Evolutionary conservation across 2,329 filamentous ascomycete species (phyloP).

Genomic region (Verticillium nonalfalfae): DNA sequence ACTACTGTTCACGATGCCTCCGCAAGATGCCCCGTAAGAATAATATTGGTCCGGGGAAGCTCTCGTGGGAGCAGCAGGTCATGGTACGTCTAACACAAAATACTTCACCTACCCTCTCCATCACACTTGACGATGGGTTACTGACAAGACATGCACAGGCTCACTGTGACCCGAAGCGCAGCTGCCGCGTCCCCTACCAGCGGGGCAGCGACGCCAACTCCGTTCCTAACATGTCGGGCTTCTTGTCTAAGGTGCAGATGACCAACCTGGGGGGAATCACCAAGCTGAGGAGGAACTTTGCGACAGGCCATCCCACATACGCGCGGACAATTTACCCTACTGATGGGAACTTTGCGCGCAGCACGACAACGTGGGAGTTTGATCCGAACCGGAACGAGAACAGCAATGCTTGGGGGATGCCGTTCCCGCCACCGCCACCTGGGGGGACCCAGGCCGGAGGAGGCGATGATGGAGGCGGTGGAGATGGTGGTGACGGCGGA

Average conservation of each 20-base stretch:
- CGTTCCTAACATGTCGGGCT: slow-evolving; percentile 24
- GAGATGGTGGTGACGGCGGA: too few species aligned
- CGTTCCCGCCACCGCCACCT: not conserved
- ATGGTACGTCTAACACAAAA: slow-evolving; percentile 5
- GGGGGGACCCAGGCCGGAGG: too few species aligned
- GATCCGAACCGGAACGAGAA: slow-evolving; percentile 25
- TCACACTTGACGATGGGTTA: not conserved
- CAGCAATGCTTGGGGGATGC: slow-evolving; percentile 3
- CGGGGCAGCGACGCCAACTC: not conserved
- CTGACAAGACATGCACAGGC: slow-evolving; percentile 1
- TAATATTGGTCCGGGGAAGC: slow-evolving; percentile 1
- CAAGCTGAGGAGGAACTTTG: slow-evolving; percentile 17
- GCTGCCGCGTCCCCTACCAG: slow-evolving; percentile 6
- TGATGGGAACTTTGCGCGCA: slow-evolving; percentile 6
- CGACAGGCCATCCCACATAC: slow-evolving; percentile 17
- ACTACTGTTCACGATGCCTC: slow-evolving; percentile 22
- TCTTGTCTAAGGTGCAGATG: not conserved
- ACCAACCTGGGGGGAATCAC: not conserved
- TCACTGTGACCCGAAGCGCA: slow-evolving; percentile 8
- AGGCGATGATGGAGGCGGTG: too few species aligned
- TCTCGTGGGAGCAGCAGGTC: slow-evolving; percentile 5
- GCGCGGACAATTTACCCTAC: slow-evolving; percentile 20
- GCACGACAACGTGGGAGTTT: slow-evolving; percentile 16
- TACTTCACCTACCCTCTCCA: not conserved
- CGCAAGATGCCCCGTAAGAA: slow-evolving; percentile 5